Conservation (phyloP, 176 grass and related monocot species). For the Pontederia crassipes region DNA sequence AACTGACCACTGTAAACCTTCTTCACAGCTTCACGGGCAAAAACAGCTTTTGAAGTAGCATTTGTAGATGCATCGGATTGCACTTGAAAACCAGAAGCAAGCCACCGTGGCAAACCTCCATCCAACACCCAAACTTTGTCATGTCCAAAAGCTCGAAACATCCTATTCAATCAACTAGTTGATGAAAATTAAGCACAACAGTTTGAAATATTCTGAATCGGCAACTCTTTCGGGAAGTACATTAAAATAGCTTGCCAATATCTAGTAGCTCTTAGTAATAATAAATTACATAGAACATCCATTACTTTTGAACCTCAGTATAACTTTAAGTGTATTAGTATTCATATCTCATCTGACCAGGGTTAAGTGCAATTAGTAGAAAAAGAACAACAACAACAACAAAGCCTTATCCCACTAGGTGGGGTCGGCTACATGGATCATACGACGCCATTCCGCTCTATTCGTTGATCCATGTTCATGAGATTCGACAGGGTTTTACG, state of each 20-base stretch:
- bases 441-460: no score
- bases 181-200: not conserved
- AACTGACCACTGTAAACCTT: constrained; percentile 42
- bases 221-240: not conserved
- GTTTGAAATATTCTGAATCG: not conserved
- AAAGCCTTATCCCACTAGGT: no score
- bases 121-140: constrained; percentile 81
- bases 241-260: not conserved
- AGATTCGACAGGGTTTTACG: no score
- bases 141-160: constrained; percentile 84
- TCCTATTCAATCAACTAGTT: constrained; percentile 31
- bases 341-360: no score
- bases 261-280: not conserved
- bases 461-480: no score
- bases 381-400: no score
- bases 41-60: constrained; percentile 35
- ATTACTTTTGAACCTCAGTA: no score
- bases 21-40: constrained; percentile 45
- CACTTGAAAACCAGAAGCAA: constrained; percentile 29
- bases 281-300: no score
- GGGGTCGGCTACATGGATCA: no score
- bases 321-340: no score
- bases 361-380: no score
- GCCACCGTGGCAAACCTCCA: constrained; percentile 87
- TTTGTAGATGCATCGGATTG: constrained; percentile 28